Conservation (phyloP, 1,284 basidiomycete genomes). For the Puccinia coronata region DNA sequence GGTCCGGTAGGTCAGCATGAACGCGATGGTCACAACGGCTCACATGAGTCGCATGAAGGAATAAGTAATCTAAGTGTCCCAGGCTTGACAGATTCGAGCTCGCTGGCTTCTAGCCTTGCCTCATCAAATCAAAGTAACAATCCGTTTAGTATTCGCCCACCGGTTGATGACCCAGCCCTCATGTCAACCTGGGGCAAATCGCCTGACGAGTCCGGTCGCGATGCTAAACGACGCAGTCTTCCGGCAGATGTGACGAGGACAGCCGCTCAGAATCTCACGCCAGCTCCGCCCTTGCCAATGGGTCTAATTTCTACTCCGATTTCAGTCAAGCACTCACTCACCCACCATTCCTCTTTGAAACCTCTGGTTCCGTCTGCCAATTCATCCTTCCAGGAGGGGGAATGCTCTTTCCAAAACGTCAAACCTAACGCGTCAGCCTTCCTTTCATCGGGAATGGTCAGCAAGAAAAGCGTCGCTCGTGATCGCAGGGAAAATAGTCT, state of each 20-base stretch:
- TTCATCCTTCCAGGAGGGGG: slow-evolving; percentile 37
- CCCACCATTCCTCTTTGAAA: background rate
- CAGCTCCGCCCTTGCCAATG: slow-evolving; percentile 21
- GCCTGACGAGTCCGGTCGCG: slow-evolving; percentile 12
- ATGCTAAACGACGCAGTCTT: slow-evolving; percentile 46
- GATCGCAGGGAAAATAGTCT: slow-evolving; percentile 16
- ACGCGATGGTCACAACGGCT: slow-evolving; percentile 32
- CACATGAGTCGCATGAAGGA: slow-evolving; percentile 47
- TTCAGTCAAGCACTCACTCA: slow-evolving; percentile 10
- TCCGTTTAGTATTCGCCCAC: background rate
- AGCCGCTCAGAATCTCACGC: background rate
- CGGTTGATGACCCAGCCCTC: background rate
- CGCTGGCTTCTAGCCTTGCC: slow-evolving; percentile 47
- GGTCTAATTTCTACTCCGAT: background rate
- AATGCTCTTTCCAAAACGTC: slow-evolving; percentile 34
- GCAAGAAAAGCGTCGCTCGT: slow-evolving; percentile 22
- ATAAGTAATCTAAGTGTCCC: slow-evolving; percentile 43
- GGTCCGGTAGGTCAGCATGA: slow-evolving; percentile 18
- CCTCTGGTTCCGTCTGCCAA: background rate
- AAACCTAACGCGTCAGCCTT: slow-evolving; percentile 49
- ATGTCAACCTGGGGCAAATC: slow-evolving; percentile 35
- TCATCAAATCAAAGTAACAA: slow-evolving; percentile 37
- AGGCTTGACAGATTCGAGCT: slow-evolving; percentile 48
- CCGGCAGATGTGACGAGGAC: slow-evolving; percentile 27
- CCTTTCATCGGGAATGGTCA: slow-evolving; percentile 35